phyloP scores from a whole-genome alignment of 768 basidiomycete genomes.

The Suillus tomentosus region DNA sequence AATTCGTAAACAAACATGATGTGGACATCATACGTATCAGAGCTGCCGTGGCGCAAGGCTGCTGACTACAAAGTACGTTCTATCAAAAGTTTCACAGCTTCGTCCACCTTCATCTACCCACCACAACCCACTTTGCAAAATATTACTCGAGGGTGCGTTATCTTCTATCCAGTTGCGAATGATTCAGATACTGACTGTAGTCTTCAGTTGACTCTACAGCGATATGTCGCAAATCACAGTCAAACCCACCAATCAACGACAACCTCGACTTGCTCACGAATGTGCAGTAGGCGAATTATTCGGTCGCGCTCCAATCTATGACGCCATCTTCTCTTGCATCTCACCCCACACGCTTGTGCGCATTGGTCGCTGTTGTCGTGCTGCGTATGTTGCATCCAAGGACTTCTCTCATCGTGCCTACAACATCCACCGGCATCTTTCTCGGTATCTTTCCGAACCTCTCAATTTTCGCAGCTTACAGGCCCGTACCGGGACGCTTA shows the following conservation, averaged over 20 bases:
- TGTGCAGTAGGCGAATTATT: slow-evolving; percentile 9
- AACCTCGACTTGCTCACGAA: neutral
- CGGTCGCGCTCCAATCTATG: slow-evolving; percentile 13
- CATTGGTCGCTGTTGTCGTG: slow-evolving; percentile 22
- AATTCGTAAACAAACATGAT: slow-evolving; percentile 5
- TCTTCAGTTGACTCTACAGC: neutral
- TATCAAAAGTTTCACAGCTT: neutral
- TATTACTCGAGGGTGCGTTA: neutral
- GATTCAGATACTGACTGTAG: neutral
- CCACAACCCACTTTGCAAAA: neutral
- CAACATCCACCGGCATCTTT: slow-evolving; percentile 33
- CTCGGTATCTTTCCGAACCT: slow-evolving; percentile 33
- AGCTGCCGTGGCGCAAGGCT: neutral
- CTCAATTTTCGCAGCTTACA: slow-evolving; percentile 42
- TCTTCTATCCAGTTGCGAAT: neutral
- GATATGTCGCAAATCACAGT: neutral
- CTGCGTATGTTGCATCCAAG: slow-evolving; percentile 13
- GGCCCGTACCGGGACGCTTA: slow-evolving; percentile 39
- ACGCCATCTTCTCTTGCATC: slow-evolving; percentile 16
- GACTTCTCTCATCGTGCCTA: slow-evolving; percentile 26
- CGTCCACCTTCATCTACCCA: neutral
- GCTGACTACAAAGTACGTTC: neutral
- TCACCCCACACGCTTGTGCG: slow-evolving; percentile 23
- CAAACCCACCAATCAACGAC: neutral
- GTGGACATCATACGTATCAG: neutral